These are phyloP conservation scores for Pugionium dolabratum DNA, from an alignment of 345 rosid species.

Conservation along the genomic window DNA sequence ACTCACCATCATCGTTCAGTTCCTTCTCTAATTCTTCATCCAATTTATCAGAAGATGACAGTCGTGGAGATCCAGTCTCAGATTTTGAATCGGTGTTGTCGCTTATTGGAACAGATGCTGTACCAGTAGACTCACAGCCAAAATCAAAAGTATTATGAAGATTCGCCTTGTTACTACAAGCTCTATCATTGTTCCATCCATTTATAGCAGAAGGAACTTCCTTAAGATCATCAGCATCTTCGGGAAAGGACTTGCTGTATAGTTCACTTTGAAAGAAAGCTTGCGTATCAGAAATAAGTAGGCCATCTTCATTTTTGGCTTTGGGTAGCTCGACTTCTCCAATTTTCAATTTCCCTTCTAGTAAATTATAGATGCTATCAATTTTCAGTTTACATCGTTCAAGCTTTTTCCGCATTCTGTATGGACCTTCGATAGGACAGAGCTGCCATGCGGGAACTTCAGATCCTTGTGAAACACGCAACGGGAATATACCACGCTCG, in stretches of 20 bases:
- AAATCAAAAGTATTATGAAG: constrained; percentile 78
- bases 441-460: constrained; percentile 88
- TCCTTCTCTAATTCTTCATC: constrained; percentile 78
- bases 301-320: constrained; percentile 50
- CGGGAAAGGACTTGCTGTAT: constrained; percentile 50
- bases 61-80: constrained; percentile 66
- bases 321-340: constrained; percentile 55
- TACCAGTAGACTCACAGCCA: constrained; percentile 60
- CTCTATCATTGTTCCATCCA: constrained; percentile 72
- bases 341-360: constrained; percentile 63
- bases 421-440: constrained; percentile 94
- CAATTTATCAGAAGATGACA: constrained; percentile 56
- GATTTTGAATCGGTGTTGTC: constrained; percentile 62
- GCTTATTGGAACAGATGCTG: constrained; percentile 58
- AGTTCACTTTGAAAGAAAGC: constrained; percentile 60
- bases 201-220: constrained; percentile 53
- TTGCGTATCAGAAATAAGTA: constrained; percentile 52
- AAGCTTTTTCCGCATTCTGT: constrained; percentile 96
- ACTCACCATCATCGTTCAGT: constrained; percentile 79
- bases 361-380: constrained; percentile 67
- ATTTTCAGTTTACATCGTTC: constrained; percentile 73
- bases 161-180: constrained; percentile 72
- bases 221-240: constrained; percentile 47
- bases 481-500: constrained; percentile 82
- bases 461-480: constrained; percentile 48